These are phyloP conservation scores for Eucalyptus lansdowneana DNA, from an alignment of 345 rosid genomes.

Conservation along the genomic window DNA sequence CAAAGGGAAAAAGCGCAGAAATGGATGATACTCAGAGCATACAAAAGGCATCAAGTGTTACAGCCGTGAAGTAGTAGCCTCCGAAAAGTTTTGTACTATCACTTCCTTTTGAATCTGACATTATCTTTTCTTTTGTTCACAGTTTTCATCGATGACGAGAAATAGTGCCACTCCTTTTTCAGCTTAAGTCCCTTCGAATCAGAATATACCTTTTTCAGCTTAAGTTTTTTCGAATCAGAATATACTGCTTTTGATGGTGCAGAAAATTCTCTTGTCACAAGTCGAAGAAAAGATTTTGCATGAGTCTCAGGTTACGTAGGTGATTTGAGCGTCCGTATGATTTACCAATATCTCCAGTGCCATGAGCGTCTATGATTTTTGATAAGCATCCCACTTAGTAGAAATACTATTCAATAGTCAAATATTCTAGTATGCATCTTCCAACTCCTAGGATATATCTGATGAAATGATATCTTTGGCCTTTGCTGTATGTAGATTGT, in stretches of 20 bases:
- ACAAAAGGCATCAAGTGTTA: not conserved
- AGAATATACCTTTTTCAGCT: not conserved
- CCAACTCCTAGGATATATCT: not conserved
- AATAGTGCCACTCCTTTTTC: not conserved
- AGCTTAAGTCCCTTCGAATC: not conserved
- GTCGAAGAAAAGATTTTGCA: not conserved
- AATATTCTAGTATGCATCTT: not conserved
- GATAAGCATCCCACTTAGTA: not conserved
- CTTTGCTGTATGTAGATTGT: not conserved
- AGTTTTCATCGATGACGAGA: not conserved
- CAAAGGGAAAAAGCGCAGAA: constrained; percentile 5
- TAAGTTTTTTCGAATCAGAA: not conserved
- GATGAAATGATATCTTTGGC: not conserved
- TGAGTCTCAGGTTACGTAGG: not conserved
- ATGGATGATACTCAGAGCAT: not conserved
- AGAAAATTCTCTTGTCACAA: not conserved
- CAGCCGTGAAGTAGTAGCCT: constrained; percentile 1
- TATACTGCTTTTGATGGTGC: not conserved
- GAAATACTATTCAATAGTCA: not conserved
- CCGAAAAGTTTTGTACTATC: not conserved
- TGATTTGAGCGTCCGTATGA: not conserved
- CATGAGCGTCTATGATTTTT: not conserved
- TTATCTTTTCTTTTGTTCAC: not conserved
- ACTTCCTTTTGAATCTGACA: not conserved
- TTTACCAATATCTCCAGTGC: not conserved